Percentiles rank a stretch among this genome's conserved stretches.
Conservation (phyloP, 306 rosid species). For the Quercus gilva region DNA sequence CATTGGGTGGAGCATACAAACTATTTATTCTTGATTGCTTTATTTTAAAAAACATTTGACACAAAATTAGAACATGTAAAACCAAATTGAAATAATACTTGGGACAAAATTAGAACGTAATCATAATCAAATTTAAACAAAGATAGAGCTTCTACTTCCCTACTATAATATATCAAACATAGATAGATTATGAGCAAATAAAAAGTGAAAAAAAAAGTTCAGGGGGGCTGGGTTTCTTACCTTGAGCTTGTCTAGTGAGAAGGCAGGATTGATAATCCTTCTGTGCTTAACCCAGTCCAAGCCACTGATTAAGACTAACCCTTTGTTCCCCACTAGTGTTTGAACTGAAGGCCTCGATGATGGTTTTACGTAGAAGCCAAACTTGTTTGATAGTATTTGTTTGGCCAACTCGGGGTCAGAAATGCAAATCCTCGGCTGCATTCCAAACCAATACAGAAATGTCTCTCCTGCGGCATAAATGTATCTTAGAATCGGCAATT, state of each 20-base stretch:
- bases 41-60: no score
- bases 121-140: no score
- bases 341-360: neutral
- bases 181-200: no score
- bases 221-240: neutral
- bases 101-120: no score
- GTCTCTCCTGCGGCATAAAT: slow-evolving; percentile 28
- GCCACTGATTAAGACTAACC: slow-evolving; percentile 10
- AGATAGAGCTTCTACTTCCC: no score
- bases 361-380: slow-evolving; percentile 19
- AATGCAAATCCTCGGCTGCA: slow-evolving; percentile 13
- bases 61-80: no score
- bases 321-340: slow-evolving; percentile 7
- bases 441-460: slow-evolving; percentile 30
- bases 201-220: neutral
- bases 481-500: neutral
- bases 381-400: slow-evolving; percentile 25
- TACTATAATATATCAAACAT: no score
- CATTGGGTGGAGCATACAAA: no score
- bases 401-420: slow-evolving; percentile 27
- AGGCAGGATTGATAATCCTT: slow-evolving; percentile 33
- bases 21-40: no score
- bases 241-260: slow-evolving; percentile 32
- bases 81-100: no score
- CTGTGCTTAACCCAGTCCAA: slow-evolving; percentile 22